These are phyloP conservation scores for Gregarina niphandrodes DNA, from an alignment of 169 alveolate genomes.

Conservation along the genomic window DNA sequence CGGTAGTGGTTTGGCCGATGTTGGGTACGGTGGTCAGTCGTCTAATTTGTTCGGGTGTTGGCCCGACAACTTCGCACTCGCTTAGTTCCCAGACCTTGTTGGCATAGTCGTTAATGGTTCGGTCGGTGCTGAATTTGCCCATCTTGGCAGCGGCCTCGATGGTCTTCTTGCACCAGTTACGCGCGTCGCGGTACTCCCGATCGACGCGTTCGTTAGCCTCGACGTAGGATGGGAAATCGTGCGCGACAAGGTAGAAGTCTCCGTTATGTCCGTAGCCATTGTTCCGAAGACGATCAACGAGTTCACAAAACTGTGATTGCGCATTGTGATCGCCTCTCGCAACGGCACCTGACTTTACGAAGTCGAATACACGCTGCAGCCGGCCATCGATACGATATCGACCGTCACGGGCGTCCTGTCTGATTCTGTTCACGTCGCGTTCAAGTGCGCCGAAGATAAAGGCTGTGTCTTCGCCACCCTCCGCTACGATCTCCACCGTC, in stretches of 20 bases:
- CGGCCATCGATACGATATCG: conserved; percentile 44
- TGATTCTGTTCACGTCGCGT: conserved; percentile 38
- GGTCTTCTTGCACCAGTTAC: conserved; percentile 35
- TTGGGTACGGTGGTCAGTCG: no score
- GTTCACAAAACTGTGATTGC: conserved; percentile 19
- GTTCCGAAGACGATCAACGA: conserved; percentile 28
- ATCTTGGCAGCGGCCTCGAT: conserved; percentile 42
- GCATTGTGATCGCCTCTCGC: conserved; percentile 39
- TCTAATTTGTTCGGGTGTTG: no score
- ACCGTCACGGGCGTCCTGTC: conserved; percentile 45
- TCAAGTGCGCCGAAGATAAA: conserved; percentile 68
- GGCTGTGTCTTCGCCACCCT: conserved; percentile 57
- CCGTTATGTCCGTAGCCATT: conserved; percentile 39
- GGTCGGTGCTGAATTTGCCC: conserved; percentile 67
- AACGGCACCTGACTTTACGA: conserved; percentile 44
- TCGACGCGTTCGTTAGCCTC: conserved; percentile 58
- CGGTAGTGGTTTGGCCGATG: no score
- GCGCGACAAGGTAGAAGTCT: conserved; percentile 45
- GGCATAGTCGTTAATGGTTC: conserved; percentile 60
- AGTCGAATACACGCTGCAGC: conserved; percentile 52
- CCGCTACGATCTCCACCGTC: conserved; percentile 74
- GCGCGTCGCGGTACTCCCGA: conserved; percentile 40
- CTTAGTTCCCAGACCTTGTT: conserved; percentile 46
- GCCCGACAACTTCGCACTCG: no score
- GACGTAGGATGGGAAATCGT: conserved; percentile 53